Evolutionary conservation across 352 stramenopile genomes (phyloP).

Genomic region (Globisporangium viniferum): DNA sequence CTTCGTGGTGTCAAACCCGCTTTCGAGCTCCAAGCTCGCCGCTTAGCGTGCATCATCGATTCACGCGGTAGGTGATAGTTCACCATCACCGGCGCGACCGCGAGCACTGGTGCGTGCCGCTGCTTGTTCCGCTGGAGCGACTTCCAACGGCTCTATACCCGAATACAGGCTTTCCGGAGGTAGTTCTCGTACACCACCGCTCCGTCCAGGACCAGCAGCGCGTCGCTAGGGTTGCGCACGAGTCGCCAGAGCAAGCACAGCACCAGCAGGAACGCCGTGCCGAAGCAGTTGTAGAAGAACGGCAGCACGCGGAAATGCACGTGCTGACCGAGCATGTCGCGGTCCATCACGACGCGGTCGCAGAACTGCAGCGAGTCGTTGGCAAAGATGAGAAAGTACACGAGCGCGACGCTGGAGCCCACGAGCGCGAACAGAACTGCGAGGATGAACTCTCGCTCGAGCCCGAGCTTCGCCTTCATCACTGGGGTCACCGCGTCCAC

Average conservation of each 20-base stretch:
- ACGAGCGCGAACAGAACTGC: not conserved
- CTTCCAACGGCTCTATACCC: not conserved
- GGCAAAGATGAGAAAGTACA: constrained; percentile 6
- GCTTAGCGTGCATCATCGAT: too few relatives aligned
- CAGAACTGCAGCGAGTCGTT: not conserved
- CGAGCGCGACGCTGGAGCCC: not conserved
- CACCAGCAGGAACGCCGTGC: constrained; percentile 7
- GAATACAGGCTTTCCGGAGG: not conserved
- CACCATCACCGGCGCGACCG: too few relatives aligned
- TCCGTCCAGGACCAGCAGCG: constrained; percentile 17
- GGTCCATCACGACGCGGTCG: not conserved
- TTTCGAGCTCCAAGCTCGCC: too few relatives aligned
- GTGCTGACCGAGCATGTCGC: not conserved
- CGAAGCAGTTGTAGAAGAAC: constrained; percentile 19
- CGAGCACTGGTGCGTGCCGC: too few relatives aligned
- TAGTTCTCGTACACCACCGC: constrained; percentile 14
- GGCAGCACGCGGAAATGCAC: constrained; percentile 14
- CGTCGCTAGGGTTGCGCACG: not conserved
- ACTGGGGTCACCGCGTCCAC: constrained; percentile 13
- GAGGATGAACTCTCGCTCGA: constrained; percentile 6
- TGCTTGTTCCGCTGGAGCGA: not conserved
- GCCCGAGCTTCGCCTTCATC: constrained; percentile 8
- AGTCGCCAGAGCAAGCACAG: constrained; percentile 17
- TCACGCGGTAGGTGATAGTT: too few relatives aligned
- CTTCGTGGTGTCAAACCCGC: too few relatives aligned